Percentiles rank a stretch among this genome's conserved stretches.
phyloP scores from a whole-genome alignment of 2,329 filamentous ascomycete genomes.

The Nigrospora sphaerica region DNA sequence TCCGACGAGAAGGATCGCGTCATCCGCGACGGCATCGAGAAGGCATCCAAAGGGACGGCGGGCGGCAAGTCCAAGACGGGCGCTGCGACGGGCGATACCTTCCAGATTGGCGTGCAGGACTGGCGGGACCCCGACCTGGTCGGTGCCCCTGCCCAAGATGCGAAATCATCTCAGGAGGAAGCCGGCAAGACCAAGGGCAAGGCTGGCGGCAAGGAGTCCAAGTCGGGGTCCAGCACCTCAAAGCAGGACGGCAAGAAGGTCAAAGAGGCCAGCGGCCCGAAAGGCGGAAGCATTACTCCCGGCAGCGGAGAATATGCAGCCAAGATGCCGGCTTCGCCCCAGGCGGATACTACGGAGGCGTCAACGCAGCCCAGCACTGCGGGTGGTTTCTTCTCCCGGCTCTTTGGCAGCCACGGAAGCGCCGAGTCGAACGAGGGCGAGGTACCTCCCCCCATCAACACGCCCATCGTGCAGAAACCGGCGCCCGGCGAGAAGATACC shows the following conservation, averaged over 20 bases:
- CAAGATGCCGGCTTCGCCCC: slow-evolving; percentile 18
- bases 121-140: slow-evolving; percentile 76
- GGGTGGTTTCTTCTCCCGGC: slow-evolving; percentile 37
- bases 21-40: slow-evolving; percentile 33
- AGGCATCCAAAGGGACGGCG: slow-evolving; percentile 24
- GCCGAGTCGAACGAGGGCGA: slow-evolving; percentile 22
- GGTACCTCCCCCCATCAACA: slow-evolving; percentile 15
- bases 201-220: slow-evolving; percentile 11
- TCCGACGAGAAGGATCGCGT: slow-evolving; percentile 44
- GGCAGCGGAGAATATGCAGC: slow-evolving; percentile 64
- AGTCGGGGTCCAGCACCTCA: slow-evolving; percentile 7
- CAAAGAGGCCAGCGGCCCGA: slow-evolving; percentile 31
- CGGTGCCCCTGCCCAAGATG: slow-evolving; percentile 23
- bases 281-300: slow-evolving; percentile 63
- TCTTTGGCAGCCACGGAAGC: slow-evolving; percentile 39
- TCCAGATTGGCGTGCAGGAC: slow-evolving; percentile 79
- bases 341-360: slow-evolving; percentile 11
- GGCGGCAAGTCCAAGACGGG: slow-evolving; percentile 13
- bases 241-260: slow-evolving; percentile 12
- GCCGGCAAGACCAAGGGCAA: slow-evolving; percentile 17
- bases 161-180: slow-evolving; percentile 8
- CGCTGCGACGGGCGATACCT: slow-evolving; percentile 45
- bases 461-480: slow-evolving; percentile 13
- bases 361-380: slow-evolving; percentile 9
- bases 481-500: slow-evolving; percentile 14